Percentiles rank a stretch among this genome's conserved stretches.
Conservation (phyloP, 768 basidiomycete genomes). For the Russula virescens region DNA sequence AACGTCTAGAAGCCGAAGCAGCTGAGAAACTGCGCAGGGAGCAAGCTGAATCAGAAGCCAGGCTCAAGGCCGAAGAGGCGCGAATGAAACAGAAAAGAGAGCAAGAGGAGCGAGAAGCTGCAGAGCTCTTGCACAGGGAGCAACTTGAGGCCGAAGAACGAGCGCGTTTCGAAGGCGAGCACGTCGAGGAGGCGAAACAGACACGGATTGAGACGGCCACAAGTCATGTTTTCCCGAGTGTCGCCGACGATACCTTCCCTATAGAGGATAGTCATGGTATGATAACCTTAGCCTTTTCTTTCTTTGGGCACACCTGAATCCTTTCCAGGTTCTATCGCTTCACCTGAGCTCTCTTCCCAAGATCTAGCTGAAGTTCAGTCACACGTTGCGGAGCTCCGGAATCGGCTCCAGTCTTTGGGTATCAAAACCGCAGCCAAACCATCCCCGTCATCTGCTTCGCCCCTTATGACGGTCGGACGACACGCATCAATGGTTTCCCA, state of each 20-base stretch:
- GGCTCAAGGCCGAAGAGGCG: slow-evolving; percentile 20
- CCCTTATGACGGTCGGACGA: slow-evolving; percentile 50
- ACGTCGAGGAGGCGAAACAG: not conserved
- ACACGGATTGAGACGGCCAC: not conserved
- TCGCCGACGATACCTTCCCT: not conserved
- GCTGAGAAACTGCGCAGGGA: slow-evolving; percentile 24
- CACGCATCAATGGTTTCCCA: slow-evolving; percentile 42
- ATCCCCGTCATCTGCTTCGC: slow-evolving; percentile 28
- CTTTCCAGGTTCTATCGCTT: slow-evolving; percentile 8
- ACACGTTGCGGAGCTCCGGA: slow-evolving; percentile 50
- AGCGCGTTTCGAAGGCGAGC: slow-evolving; percentile 1
- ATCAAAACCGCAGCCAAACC: slow-evolving; percentile 52
- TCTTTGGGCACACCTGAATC: not conserved
- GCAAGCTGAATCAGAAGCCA: slow-evolving; percentile 19
- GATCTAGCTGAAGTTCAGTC: slow-evolving; percentile 44
- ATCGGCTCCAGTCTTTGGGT: slow-evolving; percentile 53
- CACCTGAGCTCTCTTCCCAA: slow-evolving; percentile 5
- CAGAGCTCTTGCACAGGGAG: slow-evolving; percentile 23
- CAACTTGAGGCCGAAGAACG: slow-evolving; percentile 22
- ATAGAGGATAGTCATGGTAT: slow-evolving; percentile 3
- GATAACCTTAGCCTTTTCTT: not conserved
- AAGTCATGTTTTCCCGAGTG: not conserved
- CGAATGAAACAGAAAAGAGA: slow-evolving; percentile 29
- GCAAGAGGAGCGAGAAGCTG: slow-evolving; percentile 25
- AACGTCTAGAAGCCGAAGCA: slow-evolving; percentile 28